A percentile compares a stretch with the other conserved stretches of the same genome.
Conservation (phyloP, 208 protist species). For the Acanthamoeba lenticulata region DNA sequence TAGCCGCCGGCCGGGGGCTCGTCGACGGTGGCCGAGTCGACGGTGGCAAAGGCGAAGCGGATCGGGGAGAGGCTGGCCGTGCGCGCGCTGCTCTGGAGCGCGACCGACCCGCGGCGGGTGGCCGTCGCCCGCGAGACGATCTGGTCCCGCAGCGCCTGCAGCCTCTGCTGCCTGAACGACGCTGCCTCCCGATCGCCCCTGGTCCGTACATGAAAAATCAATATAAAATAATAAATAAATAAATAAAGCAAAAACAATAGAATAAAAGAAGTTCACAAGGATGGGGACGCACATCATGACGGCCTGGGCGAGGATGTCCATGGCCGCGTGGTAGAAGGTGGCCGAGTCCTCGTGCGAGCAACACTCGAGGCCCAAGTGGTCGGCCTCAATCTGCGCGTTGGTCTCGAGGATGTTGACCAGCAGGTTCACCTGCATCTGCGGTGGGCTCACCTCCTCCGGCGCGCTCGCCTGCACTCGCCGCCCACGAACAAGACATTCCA, state of each 20-base stretch:
- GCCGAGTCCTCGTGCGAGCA: slow-evolving; percentile 7
- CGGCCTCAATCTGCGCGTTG: not conserved
- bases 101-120: not conserved
- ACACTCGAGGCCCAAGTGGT: not conserved
- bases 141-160: not conserved
- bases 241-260: not conserved
- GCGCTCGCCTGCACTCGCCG: not conserved
- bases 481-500: not conserved
- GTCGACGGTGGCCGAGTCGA: not conserved
- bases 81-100: not conserved
- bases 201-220: too few species aligned
- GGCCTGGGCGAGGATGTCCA: slow-evolving; percentile 54
- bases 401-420: slow-evolving; percentile 12
- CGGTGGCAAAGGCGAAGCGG: not conserved
- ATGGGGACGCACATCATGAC: not conserved
- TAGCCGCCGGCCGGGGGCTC: not conserved
- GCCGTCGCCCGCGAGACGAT: not conserved
- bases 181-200: not conserved
- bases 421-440: slow-evolving; percentile 32
- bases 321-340: not conserved
- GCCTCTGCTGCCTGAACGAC: not conserved
- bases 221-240: too few species aligned
- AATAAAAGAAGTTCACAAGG: not conserved
- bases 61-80: not conserved
- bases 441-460: not conserved